These are phyloP conservation scores for Fraxinus albicans DNA, from an alignment of 305 asterid genomes.

Conservation along the genomic window DNA sequence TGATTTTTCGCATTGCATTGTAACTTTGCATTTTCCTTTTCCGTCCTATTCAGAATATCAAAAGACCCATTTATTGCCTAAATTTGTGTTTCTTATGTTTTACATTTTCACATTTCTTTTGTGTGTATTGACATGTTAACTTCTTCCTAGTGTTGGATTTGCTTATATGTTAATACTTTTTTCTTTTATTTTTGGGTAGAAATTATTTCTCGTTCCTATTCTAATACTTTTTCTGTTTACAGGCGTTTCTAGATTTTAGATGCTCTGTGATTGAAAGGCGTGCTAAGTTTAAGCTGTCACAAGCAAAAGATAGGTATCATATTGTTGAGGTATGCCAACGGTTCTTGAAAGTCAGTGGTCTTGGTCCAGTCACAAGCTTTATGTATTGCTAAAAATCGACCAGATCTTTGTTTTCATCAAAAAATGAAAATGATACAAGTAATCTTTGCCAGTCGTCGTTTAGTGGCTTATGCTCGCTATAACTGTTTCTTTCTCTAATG, in stretches of 20 bases:
- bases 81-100: not conserved
- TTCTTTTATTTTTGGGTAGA: not conserved
- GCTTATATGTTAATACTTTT: not conserved
- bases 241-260: conserved; percentile 96
- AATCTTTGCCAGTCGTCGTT: conserved; percentile 7
- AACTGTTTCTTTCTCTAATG: conserved; percentile 13
- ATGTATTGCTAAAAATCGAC: conserved; percentile 13
- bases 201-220: not conserved
- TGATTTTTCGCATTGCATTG: not conserved
- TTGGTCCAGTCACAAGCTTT: not conserved
- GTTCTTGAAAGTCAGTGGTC: conserved; percentile 17
- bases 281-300: conserved; percentile 69
- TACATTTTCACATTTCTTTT: not conserved
- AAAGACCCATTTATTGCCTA: not conserved
- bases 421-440: not conserved
- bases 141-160: conserved; percentile 13
- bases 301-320: conserved; percentile 88
- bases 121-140: not conserved
- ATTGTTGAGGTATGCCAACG: conserved; percentile 75
- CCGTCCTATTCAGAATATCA: not conserved
- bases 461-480: conserved; percentile 9
- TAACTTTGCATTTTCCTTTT: not conserved
- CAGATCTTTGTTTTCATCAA: not conserved
- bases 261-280: conserved; percentile 95
- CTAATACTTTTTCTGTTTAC: conserved; percentile 26